A percentile compares a stretch with the other conserved stretches of the same genome.
Conservation (phyloP, 495 filamentous ascomycete genomes). For the Aspergillus coremiiformis region DNA sequence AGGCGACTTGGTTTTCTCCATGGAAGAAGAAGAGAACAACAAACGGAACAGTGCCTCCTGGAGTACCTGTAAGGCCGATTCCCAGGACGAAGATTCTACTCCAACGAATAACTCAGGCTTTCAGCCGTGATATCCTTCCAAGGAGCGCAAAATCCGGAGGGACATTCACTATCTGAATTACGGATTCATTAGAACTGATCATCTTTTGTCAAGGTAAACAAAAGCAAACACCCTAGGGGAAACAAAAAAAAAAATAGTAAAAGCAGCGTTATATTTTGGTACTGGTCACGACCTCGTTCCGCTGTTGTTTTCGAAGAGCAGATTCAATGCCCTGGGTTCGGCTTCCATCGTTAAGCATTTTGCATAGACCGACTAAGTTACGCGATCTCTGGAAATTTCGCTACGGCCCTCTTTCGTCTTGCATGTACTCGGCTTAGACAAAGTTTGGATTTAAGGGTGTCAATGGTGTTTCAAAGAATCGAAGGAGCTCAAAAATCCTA, state of each 20-base stretch:
- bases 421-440: slow-evolving; percentile 15
- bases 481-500: not conserved
- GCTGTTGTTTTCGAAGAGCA: slow-evolving; percentile 10
- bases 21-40: slow-evolving; percentile 62
- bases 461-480: not conserved
- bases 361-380: slow-evolving; percentile 22
- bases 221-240: slow-evolving; percentile 10
- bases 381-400: slow-evolving; percentile 12
- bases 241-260: slow-evolving; percentile 12
- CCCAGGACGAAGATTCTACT: slow-evolving; percentile 16
- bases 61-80: slow-evolving; percentile 14
- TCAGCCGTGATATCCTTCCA: slow-evolving; percentile 9
- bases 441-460: slow-evolving; percentile 7
- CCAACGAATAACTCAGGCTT: slow-evolving; percentile 13
- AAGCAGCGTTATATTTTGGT: slow-evolving; percentile 8
- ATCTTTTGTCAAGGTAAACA: slow-evolving; percentile 4
- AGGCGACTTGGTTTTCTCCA: slow-evolving; percentile 67
- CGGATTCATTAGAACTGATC: not conserved
- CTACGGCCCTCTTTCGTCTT: slow-evolving; percentile 4
- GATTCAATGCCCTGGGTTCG: slow-evolving; percentile 4
- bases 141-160: not conserved
- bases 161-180: not conserved
- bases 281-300: slow-evolving; percentile 8
- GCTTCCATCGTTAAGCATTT: slow-evolving; percentile 8
- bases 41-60: slow-evolving; percentile 37